Conservation (phyloP, 2,329 filamentous ascomycete species). For the Claviceps maximensis region DNA sequence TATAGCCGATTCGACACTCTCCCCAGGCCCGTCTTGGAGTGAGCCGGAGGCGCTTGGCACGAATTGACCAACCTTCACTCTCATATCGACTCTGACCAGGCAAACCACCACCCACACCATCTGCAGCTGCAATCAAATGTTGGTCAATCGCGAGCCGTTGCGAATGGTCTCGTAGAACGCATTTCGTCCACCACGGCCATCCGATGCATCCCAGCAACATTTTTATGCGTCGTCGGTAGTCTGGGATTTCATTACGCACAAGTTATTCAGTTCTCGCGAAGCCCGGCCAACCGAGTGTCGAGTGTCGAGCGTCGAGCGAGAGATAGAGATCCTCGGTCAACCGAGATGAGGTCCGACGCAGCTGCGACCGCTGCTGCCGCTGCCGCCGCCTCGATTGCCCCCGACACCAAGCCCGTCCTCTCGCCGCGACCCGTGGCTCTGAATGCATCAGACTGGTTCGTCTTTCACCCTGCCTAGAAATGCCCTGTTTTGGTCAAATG, state of each 20-base stretch:
- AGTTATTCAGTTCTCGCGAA: not conserved
- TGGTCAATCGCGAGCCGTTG: not conserved
- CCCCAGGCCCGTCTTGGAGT: not conserved
- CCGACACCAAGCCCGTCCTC: not conserved
- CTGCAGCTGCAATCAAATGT: not conserved
- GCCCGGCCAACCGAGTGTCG: not conserved
- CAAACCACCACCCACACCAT: not conserved
- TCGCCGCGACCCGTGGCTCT: constrained; percentile 10
- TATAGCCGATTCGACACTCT: not conserved
- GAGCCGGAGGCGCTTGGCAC: not conserved
- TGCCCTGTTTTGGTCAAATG: not conserved
- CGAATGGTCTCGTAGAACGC: constrained; percentile 1
- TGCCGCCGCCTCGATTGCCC: constrained; percentile 1
- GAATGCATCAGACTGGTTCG: constrained; percentile 12
- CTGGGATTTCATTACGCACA: not conserved
- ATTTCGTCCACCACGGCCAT: not conserved
- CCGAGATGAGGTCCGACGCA: constrained; percentile 6
- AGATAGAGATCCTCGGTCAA: not conserved
- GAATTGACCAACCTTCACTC: too few relatives aligned
- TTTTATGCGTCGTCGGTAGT: not conserved
- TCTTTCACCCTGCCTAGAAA: not conserved
- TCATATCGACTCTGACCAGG: not conserved
- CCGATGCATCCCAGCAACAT: constrained; percentile 2
- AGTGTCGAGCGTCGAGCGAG: not conserved
- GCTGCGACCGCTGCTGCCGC: constrained; percentile 3